Evolutionary conservation across 768 basidiomycete genomes (phyloP), one percentile per base, ranked within the genome.

Genomic region (Pleurotus sapidus): DNA sequence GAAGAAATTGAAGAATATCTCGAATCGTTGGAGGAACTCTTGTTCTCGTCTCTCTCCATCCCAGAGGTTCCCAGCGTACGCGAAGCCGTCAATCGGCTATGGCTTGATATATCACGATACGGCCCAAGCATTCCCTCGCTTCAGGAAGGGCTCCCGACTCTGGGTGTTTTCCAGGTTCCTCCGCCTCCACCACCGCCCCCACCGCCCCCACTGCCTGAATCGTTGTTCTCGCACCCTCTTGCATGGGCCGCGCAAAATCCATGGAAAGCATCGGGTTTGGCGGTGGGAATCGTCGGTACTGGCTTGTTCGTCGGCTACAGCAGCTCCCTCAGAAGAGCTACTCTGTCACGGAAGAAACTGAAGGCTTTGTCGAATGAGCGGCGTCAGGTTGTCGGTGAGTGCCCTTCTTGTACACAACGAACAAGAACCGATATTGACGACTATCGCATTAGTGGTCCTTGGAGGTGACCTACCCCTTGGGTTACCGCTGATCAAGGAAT

Each of bases 41-140:
- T 92, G 68, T 75, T 78, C 50, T 71, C 80, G 30, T 81, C 86
- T 9, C 64, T 87, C 20, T 72, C 80, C 43, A 80, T 83, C 0
- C 77, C 83, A 27, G 82, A 84, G 63, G 72, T 91, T 46, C 84
- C 86, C 40, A 82, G 78, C 61, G 73, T 91, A 47, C 81, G 83
- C 57, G 87, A 91, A 59, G 79, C 83, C 27, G 70, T 86, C 18
- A 80, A 88, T 61, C 80, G 84, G 23, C 75, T 93, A 56, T 92
- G 89, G 88, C 70, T 83, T 20, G 91, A 94, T 65, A 83, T 94
- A 59, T 80, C 88, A 47, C 86, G 92, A 57, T 92, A 89, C 68
- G 91, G 92, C 20, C 90, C 88, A 15, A 79, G 81, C 46, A 77
- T 91, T 62, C 78, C 81, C 17, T 68, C 76, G 17, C 76, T 83